Percentiles rank a stretch among this genome's conserved stretches.
Conservation (phyloP, 345 rosid genomes). For the Raphanus raphanistrum region DNA sequence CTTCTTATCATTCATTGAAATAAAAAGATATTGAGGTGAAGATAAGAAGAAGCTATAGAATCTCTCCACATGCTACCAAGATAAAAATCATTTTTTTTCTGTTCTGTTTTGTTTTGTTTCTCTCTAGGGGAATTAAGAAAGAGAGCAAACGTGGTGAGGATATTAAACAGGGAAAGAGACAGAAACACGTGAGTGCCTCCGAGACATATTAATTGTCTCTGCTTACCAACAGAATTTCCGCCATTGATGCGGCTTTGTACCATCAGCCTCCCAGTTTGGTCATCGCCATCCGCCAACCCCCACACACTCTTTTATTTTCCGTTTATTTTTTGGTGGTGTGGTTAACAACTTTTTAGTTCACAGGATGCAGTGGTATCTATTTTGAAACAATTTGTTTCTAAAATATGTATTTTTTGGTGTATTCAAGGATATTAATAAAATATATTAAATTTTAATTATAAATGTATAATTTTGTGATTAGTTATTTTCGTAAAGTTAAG, state of each 20-base stretch:
- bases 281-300: background rate
- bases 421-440: too few species aligned
- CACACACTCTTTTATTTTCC: background rate
- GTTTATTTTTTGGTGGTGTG: background rate
- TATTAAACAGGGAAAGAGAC: constrained; percentile 41
- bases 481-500: too few species aligned
- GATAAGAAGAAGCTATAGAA: background rate
- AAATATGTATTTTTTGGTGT: too few species aligned
- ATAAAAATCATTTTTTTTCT: too few species aligned
- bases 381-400: too few species aligned
- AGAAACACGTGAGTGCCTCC: constrained; percentile 34
- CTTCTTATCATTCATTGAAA: background rate
- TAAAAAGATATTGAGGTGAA: background rate
- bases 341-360: too few species aligned
- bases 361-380: too few species aligned
- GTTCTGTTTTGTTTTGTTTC: too few species aligned
- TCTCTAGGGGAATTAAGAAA: too few species aligned
- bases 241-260: constrained; percentile 29
- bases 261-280: constrained; percentile 17
- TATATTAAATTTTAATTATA: too few species aligned
- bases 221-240: constrained; percentile 22
- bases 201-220: background rate
- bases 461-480: too few species aligned
- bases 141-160: constrained; percentile 39
- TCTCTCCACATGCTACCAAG: constrained; percentile 17